These are phyloP conservation scores for Microbotryum violaceum DNA, from an alignment of 1,284 basidiomycete genomes.

Conservation along the genomic window DNA sequence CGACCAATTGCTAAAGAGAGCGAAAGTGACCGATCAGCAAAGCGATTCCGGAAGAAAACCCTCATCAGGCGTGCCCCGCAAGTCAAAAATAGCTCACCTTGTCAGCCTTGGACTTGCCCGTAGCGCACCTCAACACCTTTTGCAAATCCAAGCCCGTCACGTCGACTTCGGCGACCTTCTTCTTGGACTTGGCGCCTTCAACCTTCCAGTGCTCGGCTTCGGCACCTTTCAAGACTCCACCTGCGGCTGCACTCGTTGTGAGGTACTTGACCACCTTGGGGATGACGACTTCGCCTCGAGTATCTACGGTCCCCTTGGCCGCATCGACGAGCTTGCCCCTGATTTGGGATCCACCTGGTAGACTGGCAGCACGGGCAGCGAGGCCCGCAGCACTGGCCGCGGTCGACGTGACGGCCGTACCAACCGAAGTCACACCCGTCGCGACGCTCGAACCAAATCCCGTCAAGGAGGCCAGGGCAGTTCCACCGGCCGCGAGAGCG, in stretches of 20 bases:
- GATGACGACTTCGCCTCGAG: constrained; percentile 7
- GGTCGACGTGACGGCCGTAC: not conserved
- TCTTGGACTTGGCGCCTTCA: constrained; percentile 5
- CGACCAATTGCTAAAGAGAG: constrained; percentile 9
- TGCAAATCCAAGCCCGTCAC: constrained; percentile 27
- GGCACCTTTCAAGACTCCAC: not conserved
- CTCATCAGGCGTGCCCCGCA: no score
- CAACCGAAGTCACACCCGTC: constrained; percentile 4
- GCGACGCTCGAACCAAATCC: constrained; percentile 13
- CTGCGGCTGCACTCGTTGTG: not conserved
- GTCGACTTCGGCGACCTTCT: constrained; percentile 27
- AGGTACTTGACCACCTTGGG: constrained; percentile 22
- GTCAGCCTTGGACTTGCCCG: constrained; percentile 21
- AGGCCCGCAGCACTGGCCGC: constrained; percentile 8
- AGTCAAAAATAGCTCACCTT: constrained; percentile 5
- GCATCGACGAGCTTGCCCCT: constrained; percentile 24
- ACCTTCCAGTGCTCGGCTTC: not conserved
- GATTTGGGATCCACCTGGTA: constrained; percentile 22
- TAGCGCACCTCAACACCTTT: constrained; percentile 26
- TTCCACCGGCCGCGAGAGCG: constrained; percentile 22
- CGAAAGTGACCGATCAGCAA: not conserved
- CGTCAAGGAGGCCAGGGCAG: constrained; percentile 24
- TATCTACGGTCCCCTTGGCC: constrained; percentile 16
- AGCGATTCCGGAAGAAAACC: not conserved
- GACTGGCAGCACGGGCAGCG: constrained; percentile 12